These are phyloP conservation scores for Allantophomopsis lycopodina DNA, from an alignment of 2,329 filamentous ascomycete genomes.

Conservation along the genomic window DNA sequence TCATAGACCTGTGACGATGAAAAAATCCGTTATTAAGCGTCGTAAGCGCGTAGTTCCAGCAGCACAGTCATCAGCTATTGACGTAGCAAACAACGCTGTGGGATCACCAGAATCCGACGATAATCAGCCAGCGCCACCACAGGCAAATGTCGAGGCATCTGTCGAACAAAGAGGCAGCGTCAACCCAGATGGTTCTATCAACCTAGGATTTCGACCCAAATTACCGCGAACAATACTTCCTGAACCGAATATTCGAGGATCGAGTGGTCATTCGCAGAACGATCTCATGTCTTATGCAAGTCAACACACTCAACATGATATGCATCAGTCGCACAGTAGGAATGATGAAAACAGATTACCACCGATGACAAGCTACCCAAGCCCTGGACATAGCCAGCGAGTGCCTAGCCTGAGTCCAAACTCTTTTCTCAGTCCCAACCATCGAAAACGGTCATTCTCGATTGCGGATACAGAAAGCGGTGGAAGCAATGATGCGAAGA, in stretches of 20 bases:
- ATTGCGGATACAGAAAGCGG: conserved; percentile 35
- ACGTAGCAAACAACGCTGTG: conserved; percentile 23
- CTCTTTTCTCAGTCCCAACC: conserved; percentile 40
- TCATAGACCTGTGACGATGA: conserved; percentile 94
- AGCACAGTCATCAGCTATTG: conserved; percentile 27
- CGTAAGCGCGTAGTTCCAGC: conserved; percentile 87
- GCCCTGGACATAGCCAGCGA: conserved; percentile 24
- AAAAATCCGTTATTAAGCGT: conserved; percentile 92
- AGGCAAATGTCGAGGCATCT: conserved; percentile 4
- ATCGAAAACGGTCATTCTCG: conserved; percentile 55
- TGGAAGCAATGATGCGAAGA: conserved; percentile 37
- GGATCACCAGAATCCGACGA: conserved; percentile 19
- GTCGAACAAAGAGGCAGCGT: conserved; percentile 34
- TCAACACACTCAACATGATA: conserved; percentile 9
- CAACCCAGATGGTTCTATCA: conserved; percentile 52
- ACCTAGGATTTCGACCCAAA: conserved; percentile 40
- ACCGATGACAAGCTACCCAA: conserved; percentile 23
- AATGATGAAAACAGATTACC: conserved; percentile 42
- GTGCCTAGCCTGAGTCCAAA: conserved; percentile 46
- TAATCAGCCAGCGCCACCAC: conserved; percentile 8
- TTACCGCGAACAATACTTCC: conserved; percentile 14
- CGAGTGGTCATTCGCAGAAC: conserved; percentile 26
- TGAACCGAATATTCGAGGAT: conserved; percentile 10
- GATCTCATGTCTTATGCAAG: conserved; percentile 27
- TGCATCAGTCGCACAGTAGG: conserved; percentile 28